Evolutionary conservation across 169 alveolate genomes (phyloP).

Genomic region (Babesia bovis): DNA sequence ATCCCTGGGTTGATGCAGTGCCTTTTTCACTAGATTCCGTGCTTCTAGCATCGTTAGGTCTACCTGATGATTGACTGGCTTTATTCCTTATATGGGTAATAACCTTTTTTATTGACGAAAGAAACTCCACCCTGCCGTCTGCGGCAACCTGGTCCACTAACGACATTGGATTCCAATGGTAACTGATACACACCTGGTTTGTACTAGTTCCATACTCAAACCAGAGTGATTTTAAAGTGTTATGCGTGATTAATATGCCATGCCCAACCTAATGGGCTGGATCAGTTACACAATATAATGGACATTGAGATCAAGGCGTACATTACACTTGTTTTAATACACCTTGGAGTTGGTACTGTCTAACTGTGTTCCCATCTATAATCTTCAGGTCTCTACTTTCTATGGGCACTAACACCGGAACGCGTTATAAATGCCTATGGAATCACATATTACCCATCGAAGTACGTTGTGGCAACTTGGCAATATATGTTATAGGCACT

Average conservation of each 20-base stretch:
- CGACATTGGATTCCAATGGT: constrained; percentile 21
- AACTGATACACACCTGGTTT: not conserved
- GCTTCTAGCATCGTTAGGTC: not conserved
- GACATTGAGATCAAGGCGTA: constrained; percentile 55
- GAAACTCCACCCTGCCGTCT: constrained; percentile 46
- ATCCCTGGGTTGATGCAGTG: not conserved
- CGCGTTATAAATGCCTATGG: constrained; percentile 38
- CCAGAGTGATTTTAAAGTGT: not conserved
- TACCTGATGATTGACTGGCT: not conserved
- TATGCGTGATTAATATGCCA: not conserved
- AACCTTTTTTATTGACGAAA: constrained; percentile 9
- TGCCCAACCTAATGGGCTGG: not conserved
- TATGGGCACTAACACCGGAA: constrained; percentile 63
- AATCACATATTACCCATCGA: constrained; percentile 63
- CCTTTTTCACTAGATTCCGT: too few relatives aligned
- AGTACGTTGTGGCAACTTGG: not conserved
- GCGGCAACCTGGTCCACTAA: constrained; percentile 42
- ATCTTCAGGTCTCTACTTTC: constrained; percentile 43
- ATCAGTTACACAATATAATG: constrained; percentile 7
- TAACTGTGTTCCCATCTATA: not conserved
- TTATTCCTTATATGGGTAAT: constrained; percentile 12
- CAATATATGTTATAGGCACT: constrained; percentile 35
- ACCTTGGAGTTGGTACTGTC: constrained; percentile 34
- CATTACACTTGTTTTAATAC: constrained; percentile 3
- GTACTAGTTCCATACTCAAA: not conserved